phyloP scores from a whole-genome alignment of 805 yeast species.

The Metschnikowia kunwiensis region DNA sequence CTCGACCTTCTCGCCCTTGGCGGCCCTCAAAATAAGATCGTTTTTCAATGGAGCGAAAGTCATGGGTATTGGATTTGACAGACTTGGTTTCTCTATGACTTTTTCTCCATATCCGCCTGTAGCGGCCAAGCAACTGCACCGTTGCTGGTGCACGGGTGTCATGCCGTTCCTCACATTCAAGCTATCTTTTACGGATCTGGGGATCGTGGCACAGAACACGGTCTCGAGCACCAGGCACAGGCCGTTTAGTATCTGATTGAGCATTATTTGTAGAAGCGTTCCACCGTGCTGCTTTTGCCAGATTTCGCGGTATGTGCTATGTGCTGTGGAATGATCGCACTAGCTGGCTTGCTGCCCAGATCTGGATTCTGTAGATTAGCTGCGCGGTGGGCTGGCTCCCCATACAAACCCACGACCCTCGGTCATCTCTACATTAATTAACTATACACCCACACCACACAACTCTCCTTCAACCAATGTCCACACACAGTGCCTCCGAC shows the following conservation, averaged over 20 bases:
- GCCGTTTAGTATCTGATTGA: neutral
- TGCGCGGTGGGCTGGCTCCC: slow-evolving; percentile 1
- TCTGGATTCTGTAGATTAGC: slow-evolving; percentile 12
- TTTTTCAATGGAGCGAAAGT: slow-evolving; percentile 78
- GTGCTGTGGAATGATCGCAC: neutral
- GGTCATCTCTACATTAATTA: no score
- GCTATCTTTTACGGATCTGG: slow-evolving; percentile 3
- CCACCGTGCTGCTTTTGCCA: no score
- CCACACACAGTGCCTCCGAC: slow-evolving; percentile 12
- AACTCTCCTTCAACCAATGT: slow-evolving; percentile 2
- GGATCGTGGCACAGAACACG: slow-evolving; percentile 10
- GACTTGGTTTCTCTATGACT: slow-evolving; percentile 1
- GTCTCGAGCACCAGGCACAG: slow-evolving; percentile 3
- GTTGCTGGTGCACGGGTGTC: slow-evolving; percentile 12
- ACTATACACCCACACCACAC: neutral
- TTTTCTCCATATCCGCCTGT: slow-evolving; percentile 1
- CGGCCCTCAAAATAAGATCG: slow-evolving; percentile 89
- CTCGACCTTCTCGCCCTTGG: slow-evolving; percentile 84
- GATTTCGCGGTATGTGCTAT: no score
- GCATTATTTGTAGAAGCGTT: no score
- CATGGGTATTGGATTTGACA: slow-evolving; percentile 7
- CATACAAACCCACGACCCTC: slow-evolving; percentile 1
- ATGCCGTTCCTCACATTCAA: slow-evolving; percentile 2
- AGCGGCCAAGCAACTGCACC: neutral
- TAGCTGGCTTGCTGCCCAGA: neutral